Conservation (phyloP, 164 flowering plant genomes). For the Magnolia changhungtana region DNA sequence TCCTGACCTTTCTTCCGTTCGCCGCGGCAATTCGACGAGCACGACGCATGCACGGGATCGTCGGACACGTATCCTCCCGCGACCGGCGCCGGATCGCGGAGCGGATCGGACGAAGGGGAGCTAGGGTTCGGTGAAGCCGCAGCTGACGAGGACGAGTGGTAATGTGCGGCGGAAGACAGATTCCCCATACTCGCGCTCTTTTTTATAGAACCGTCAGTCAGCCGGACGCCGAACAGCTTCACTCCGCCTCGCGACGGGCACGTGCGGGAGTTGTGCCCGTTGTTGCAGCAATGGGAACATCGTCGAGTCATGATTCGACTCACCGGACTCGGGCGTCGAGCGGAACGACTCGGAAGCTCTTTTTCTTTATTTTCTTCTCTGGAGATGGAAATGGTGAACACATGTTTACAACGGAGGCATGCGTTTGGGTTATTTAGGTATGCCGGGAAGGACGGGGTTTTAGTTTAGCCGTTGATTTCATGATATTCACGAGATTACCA, state of each 20-base stretch:
- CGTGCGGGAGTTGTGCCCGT: conserved; percentile 89
- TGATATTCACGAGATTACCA: too few species aligned
- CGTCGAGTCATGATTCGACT: conserved; percentile 61
- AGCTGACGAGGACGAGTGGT: conserved; percentile 41
- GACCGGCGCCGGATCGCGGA: conserved; percentile 25
- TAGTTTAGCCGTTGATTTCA: too few species aligned
- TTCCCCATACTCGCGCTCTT: conserved; percentile 95
- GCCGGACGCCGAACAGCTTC: conserved; percentile 79
- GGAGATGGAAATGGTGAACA: not conserved
- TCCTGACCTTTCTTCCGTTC: conserved; percentile 73
- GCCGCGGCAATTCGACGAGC: conserved; percentile 51
- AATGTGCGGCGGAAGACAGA: conserved; percentile 44
- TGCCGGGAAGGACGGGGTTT: not conserved
- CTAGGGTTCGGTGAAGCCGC: conserved; percentile 37
- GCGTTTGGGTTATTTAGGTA: too few species aligned
- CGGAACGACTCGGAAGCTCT: too few species aligned
- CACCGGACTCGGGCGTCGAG: not conserved
- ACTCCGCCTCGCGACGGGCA: conserved; percentile 70
- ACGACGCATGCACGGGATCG: conserved; percentile 61
- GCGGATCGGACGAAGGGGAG: conserved; percentile 44
- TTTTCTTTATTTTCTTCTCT: not conserved
- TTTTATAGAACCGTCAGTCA: conserved; percentile 85
- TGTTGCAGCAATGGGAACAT: conserved; percentile 89
- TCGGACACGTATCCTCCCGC: conserved; percentile 76
- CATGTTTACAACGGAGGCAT: not conserved